Conservation (phyloP, 352 stramenopile genomes). For the Globisporangium sylvaticum region DNA sequence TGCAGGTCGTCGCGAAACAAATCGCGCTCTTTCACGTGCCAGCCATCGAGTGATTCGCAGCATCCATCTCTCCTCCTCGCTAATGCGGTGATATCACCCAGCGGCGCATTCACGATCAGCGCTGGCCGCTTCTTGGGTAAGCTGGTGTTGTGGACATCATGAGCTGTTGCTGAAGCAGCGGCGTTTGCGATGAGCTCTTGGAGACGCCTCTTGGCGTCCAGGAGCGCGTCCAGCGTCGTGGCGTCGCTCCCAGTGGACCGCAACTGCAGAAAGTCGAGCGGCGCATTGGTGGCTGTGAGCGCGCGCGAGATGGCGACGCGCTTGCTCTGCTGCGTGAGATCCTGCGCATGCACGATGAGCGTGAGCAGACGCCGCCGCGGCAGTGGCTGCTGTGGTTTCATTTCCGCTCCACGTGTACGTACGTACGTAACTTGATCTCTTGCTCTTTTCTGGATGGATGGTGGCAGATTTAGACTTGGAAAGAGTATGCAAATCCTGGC, state of each 20-base stretch:
- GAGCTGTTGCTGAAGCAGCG: not conserved
- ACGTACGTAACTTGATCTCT: not conserved
- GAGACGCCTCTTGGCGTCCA: not conserved
- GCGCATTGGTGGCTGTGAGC: slow-evolving; percentile 4
- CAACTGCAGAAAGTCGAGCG: slow-evolving; percentile 30
- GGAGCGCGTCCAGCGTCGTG: not conserved
- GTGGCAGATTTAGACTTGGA: slow-evolving; percentile 9
- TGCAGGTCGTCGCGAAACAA: slow-evolving; percentile 7
- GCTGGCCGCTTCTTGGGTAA: not conserved
- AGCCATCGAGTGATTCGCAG: slow-evolving; percentile 9
- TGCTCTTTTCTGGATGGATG: not conserved
- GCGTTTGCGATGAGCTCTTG: not conserved
- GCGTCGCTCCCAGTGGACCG: slow-evolving; percentile 6
- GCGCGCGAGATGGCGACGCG: not conserved
- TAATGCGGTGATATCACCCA: not conserved
- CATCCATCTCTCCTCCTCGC: not conserved
- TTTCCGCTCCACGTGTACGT: not conserved
- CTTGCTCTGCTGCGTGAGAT: slow-evolving; percentile 6
- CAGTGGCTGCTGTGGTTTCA: slow-evolving; percentile 6
- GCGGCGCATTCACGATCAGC: slow-evolving; percentile 18
- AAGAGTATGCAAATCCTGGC: slow-evolving; percentile 2
- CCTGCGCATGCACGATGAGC: slow-evolving; percentile 27
- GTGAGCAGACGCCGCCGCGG: slow-evolving; percentile 10
- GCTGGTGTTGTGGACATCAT: not conserved
- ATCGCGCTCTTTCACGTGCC: slow-evolving; percentile 28